Evolutionary conservation across 2,329 filamentous ascomycete species (phyloP).

Genomic region (Drechslerella dactyloides): DNA sequence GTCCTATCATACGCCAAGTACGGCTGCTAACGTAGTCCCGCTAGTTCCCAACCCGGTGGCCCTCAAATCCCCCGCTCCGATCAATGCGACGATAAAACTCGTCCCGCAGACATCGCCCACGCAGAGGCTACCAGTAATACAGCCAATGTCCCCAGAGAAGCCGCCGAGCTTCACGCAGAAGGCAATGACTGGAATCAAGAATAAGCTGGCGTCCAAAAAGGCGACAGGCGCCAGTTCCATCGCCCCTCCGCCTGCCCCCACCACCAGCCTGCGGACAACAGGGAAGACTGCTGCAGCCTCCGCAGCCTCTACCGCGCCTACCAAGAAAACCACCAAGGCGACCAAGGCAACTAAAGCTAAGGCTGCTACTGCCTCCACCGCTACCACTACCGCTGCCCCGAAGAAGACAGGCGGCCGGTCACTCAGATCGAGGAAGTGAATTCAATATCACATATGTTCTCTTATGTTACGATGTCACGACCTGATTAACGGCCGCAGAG

Average conservation of each 20-base stretch:
- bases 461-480: constrained; percentile 21
- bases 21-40: background rate
- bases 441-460: background rate
- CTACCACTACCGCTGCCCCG: constrained; percentile 1
- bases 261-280: constrained; percentile 22
- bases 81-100: constrained; percentile 26
- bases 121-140: constrained; percentile 14
- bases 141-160: constrained; percentile 32
- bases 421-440: constrained; percentile 42
- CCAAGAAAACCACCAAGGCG: constrained; percentile 11
- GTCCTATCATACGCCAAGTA: background rate
- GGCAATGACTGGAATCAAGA: constrained; percentile 31
- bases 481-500: background rate
- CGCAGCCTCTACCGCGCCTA: constrained; percentile 16
- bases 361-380: background rate
- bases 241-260: constrained; percentile 8
- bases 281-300: constrained; percentile 19
- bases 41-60: constrained; percentile 11
- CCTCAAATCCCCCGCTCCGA: constrained; percentile 24
- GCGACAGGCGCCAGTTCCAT: background rate
- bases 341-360: constrained; percentile 17
- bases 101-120: constrained; percentile 34
- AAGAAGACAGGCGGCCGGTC: constrained; percentile 35
- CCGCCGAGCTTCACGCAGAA: constrained; percentile 32
- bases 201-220: constrained; percentile 24